Percentiles rank a stretch among this genome's conserved stretches.
Evolutionary conservation across 495 filamentous ascomycete genomes (phyloP).

Genomic region (Trichoderma parareesei): DNA sequence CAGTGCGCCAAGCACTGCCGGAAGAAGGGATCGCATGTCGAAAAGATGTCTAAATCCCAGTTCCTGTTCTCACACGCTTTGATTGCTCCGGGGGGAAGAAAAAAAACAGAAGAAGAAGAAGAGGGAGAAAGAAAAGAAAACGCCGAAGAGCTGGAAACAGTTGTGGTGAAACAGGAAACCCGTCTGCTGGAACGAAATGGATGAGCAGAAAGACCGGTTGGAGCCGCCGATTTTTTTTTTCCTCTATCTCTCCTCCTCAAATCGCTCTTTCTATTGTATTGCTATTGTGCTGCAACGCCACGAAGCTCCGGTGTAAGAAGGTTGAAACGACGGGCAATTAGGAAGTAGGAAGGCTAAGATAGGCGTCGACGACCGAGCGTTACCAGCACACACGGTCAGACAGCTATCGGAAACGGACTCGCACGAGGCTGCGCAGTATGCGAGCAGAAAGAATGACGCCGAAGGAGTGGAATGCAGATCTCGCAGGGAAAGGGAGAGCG

Average conservation of each 20-base stretch:
- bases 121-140: no score
- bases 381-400: conserved; percentile 7
- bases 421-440: neutral
- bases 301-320: neutral
- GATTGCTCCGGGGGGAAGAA: neutral
- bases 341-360: neutral
- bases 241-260: neutral
- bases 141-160: no score
- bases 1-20: conserved; percentile 6
- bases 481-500: neutral
- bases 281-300: neutral
- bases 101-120: neutral
- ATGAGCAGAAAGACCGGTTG: neutral
- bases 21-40: neutral
- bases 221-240: neutral
- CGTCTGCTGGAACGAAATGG: neutral
- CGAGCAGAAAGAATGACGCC: neutral
- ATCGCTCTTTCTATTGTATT: neutral
- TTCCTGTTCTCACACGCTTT: neutral
- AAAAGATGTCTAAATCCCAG: neutral
- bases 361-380: neutral
- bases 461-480: conserved; percentile 7
- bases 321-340: neutral
- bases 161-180: neutral
- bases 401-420: neutral